A percentile compares a stretch with the other conserved stretches of the same genome.
Conservation (phyloP, 768 basidiomycete species). For the Pisolithus microcarpus region DNA sequence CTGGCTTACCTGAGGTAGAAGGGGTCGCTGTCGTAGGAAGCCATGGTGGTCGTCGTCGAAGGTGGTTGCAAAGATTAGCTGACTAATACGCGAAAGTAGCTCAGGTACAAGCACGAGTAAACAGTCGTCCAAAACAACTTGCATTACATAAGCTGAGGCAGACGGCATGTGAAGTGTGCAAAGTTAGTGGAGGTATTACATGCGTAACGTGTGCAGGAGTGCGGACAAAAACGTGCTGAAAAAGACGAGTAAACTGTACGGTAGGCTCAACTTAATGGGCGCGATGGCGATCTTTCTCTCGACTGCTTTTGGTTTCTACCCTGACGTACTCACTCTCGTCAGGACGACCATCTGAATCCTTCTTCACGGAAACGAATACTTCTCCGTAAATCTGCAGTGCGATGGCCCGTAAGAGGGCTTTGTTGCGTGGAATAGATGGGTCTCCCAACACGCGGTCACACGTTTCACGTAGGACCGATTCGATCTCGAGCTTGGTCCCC, state of each 20-base stretch:
- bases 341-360: constrained; percentile 40
- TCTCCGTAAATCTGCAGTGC: constrained; percentile 82
- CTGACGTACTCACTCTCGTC: constrained; percentile 79
- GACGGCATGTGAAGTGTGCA: too few species aligned
- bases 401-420: constrained; percentile 66
- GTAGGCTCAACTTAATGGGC: constrained; percentile 6
- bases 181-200: too few species aligned
- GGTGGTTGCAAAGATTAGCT: background rate
- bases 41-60: constrained; percentile 18
- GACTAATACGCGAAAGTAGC: too few species aligned
- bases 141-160: too few species aligned
- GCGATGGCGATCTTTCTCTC: constrained; percentile 35
- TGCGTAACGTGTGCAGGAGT: background rate
- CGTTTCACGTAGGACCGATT: constrained; percentile 81
- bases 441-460: constrained; percentile 76
- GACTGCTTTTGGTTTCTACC: constrained; percentile 67
- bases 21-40: constrained; percentile 54
- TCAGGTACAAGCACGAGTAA: too few species aligned
- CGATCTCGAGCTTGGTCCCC: constrained; percentile 89
- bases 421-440: constrained; percentile 41
- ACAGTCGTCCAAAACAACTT: too few species aligned
- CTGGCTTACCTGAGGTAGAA: constrained; percentile 67
- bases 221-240: background rate
- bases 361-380: constrained; percentile 63
- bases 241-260: background rate